These are phyloP conservation scores for Globisporangium sylvaticum DNA, from an alignment of 352 stramenopile genomes.

Conservation along the genomic window DNA sequence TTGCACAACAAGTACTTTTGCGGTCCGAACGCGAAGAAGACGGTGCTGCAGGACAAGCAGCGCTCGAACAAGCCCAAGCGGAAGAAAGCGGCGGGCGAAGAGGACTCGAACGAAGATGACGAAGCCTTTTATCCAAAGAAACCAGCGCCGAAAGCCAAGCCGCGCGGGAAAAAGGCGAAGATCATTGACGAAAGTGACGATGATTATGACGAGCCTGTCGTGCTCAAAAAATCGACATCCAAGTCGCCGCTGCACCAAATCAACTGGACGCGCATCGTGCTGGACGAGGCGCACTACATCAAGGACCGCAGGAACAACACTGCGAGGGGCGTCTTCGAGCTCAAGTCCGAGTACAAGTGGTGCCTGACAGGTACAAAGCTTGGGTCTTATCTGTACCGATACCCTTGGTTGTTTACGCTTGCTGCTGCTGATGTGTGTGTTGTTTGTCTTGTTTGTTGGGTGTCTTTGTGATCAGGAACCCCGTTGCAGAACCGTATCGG, in stretches of 20 bases:
- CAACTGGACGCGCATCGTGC: slow-evolving; percentile 95
- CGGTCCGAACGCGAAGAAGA: slow-evolving; percentile 93
- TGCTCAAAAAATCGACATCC: slow-evolving; percentile 33
- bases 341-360: slow-evolving; percentile 97
- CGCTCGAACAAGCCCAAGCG: slow-evolving; percentile 45
- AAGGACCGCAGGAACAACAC: slow-evolving; percentile 94
- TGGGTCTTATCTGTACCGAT: not conserved
- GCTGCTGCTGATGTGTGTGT: not conserved
- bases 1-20: slow-evolving; percentile 98
- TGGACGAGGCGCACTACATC: slow-evolving; percentile 96
- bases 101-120: slow-evolving; percentile 32
- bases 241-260: slow-evolving; percentile 91
- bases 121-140: slow-evolving; percentile 51
- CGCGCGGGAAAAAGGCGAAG: slow-evolving; percentile 28
- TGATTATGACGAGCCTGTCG: slow-evolving; percentile 21
- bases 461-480: slow-evolving; percentile 44
- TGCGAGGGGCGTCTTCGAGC: slow-evolving; percentile 94
- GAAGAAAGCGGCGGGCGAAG: slow-evolving; percentile 63
- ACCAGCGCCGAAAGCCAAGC: slow-evolving; percentile 29
- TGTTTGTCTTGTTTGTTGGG: not conserved
- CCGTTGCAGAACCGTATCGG: slow-evolving; percentile 95
- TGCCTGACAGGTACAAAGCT: slow-evolving; percentile 90
- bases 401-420: not conserved
- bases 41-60: slow-evolving; percentile 87
- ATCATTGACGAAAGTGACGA: slow-evolving; percentile 33